Conservation (phyloP, 352 stramenopile genomes). For the Phytophthora hybrid region DNA sequence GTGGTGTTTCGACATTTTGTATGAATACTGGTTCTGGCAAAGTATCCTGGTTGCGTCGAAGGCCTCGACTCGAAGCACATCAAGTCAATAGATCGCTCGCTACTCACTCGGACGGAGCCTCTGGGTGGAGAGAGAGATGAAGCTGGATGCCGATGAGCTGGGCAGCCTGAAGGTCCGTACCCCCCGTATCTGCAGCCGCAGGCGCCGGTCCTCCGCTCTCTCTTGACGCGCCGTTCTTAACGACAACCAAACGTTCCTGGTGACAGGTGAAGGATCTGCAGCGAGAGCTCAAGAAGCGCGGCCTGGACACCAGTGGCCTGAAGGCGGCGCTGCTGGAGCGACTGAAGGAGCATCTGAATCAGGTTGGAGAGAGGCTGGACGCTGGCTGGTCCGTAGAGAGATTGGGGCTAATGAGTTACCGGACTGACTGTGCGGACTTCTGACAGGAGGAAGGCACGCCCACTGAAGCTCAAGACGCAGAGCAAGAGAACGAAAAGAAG, state of each 20-base stretch:
- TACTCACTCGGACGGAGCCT: too few relatives aligned
- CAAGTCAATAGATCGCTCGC: constrained; percentile 5
- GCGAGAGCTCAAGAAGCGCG: constrained; percentile 48
- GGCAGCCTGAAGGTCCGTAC: constrained; percentile 33
- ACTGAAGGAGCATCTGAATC: constrained; percentile 44
- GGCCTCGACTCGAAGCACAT: too few relatives aligned
- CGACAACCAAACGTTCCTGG: neutral
- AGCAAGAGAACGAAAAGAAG: constrained; percentile 2
- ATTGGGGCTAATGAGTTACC: neutral
- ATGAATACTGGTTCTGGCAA: too few relatives aligned
- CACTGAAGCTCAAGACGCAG: neutral
- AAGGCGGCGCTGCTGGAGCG: constrained; percentile 56
- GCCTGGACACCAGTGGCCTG: constrained; percentile 47
- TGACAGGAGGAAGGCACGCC: neutral
- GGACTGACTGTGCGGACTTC: neutral
- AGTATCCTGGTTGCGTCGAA: too few relatives aligned
- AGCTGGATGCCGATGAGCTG: constrained; percentile 26
- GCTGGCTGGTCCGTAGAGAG: neutral
- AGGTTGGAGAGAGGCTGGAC: constrained; percentile 14
- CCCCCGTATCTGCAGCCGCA: neutral
- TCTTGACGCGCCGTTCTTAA: neutral
- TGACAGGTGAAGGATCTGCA: constrained; percentile 66
- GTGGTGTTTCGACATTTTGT: too few relatives aligned
- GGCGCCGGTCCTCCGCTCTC: neutral
- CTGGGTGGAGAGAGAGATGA: constrained; percentile 7